Conservation (phyloP, 495 filamentous ascomycete genomes). For the Penicillium angulare region DNA sequence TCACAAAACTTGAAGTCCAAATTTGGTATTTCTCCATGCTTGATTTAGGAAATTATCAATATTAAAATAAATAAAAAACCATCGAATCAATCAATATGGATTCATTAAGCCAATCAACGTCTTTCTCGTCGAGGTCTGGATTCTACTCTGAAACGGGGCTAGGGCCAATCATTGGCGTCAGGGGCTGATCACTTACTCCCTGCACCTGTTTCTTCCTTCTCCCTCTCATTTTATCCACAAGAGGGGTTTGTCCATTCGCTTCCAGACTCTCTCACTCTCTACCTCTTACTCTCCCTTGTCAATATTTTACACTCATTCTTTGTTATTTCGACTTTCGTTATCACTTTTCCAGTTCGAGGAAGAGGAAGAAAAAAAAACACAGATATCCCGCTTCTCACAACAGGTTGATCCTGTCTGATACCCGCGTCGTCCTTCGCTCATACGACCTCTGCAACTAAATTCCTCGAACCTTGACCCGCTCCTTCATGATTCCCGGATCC, state of each 20-base stretch:
- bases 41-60: too few species aligned
- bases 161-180: conserved; percentile 17
- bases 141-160: conserved; percentile 21
- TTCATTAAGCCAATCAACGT: not conserved
- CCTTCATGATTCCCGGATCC: not conserved
- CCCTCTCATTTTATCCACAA: conserved; percentile 1
- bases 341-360: too few species aligned
- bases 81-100: too few species aligned
- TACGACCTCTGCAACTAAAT: too few species aligned
- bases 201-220: not conserved
- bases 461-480: not conserved
- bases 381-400: conserved; percentile 1
- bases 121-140: conserved; percentile 10
- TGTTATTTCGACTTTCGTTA: not conserved
- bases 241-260: not conserved
- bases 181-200: conserved; percentile 3
- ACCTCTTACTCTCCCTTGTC: not conserved
- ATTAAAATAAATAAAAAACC: too few species aligned
- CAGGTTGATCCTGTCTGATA: conserved; percentile 33
- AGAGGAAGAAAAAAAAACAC: too few species aligned
- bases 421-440: too few species aligned
- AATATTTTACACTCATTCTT: not conserved
- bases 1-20: too few species aligned
- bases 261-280: conserved; percentile 2
- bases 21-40: too few species aligned